phyloP scores from a whole-genome alignment of 306 rosid species.

The Sesbania bispinosa region DNA sequence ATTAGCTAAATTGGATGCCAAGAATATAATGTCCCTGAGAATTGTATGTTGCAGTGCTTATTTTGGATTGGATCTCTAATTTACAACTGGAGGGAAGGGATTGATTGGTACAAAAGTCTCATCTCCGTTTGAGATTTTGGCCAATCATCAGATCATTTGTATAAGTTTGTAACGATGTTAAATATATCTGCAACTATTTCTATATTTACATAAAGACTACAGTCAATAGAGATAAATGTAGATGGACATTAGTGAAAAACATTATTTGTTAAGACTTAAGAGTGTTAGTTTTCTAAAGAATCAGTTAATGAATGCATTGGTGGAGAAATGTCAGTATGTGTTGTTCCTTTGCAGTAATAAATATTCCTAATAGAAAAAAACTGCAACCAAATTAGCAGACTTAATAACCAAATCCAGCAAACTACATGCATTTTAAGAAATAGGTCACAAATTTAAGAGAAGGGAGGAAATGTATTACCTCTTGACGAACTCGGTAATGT shows the following conservation, averaged over 20 bases:
- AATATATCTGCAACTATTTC: not conserved
- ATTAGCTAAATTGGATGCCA: not conserved
- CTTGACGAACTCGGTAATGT: slow-evolving; percentile 44
- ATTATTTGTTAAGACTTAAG: not conserved
- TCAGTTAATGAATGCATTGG: not conserved
- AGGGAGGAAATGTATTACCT: slow-evolving; percentile 42
- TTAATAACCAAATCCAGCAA: not conserved
- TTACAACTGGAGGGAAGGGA: not conserved
- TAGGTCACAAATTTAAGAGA: not conserved
- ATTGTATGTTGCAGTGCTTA: not conserved
- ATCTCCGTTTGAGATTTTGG: not conserved
- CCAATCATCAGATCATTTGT: not conserved
- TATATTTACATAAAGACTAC: not conserved
- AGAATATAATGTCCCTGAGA: not conserved
- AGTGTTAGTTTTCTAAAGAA: not conserved
- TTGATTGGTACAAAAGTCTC: not conserved
- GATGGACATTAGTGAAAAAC: not conserved
- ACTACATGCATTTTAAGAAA: slow-evolving; percentile 8
- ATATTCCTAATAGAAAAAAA: not conserved
- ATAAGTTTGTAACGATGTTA: not conserved
- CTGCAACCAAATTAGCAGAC: slow-evolving; percentile 14
- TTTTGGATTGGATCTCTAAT: not conserved
- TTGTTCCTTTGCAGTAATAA: not conserved
- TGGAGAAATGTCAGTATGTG: not conserved
- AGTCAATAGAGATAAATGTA: not conserved